A percentile compares a stretch with the other conserved stretches of the same genome.
Conservation (phyloP, 805 yeast genomes). For the Candida sonorensis region DNA sequence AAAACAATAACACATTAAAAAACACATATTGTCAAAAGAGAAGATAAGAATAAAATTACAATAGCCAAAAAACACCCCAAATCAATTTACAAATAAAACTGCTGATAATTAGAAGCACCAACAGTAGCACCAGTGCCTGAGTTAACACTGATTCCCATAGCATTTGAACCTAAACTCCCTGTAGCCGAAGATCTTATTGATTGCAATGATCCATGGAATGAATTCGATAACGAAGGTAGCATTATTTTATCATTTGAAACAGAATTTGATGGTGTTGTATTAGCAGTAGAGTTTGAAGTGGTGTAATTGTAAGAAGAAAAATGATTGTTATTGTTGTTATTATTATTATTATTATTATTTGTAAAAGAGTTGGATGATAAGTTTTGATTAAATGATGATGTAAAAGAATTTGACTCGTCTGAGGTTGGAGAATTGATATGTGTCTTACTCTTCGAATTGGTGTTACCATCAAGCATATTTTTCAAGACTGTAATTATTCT, state of each 20-base stretch:
- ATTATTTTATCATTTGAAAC: conserved; percentile 15
- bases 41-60: neutral
- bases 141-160: conserved; percentile 10
- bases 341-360: neutral
- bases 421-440: conserved; percentile 16
- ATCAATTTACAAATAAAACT: conserved; percentile 24
- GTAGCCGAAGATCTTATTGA: conserved; percentile 11
- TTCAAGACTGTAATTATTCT: conserved; percentile 18
- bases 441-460: conserved; percentile 1
- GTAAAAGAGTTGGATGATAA: no score
- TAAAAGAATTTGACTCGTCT: conserved; percentile 10
- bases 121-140: conserved; percentile 2
- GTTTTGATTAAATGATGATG: no score
- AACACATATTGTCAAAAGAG: neutral
- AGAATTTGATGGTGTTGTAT: neutral
- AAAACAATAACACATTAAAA: neutral
- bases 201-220: conserved; percentile 18
- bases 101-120: conserved; percentile 12
- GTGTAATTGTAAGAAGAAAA: no score
- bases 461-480: conserved; percentile 10
- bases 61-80: neutral
- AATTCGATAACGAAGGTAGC: conserved; percentile 19
- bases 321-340: conserved; percentile 2
- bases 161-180: conserved; percentile 1
- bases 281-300: no score